Conservation (phyloP, 2,329 filamentous ascomycete genomes). For the Diaporthe eres region DNA sequence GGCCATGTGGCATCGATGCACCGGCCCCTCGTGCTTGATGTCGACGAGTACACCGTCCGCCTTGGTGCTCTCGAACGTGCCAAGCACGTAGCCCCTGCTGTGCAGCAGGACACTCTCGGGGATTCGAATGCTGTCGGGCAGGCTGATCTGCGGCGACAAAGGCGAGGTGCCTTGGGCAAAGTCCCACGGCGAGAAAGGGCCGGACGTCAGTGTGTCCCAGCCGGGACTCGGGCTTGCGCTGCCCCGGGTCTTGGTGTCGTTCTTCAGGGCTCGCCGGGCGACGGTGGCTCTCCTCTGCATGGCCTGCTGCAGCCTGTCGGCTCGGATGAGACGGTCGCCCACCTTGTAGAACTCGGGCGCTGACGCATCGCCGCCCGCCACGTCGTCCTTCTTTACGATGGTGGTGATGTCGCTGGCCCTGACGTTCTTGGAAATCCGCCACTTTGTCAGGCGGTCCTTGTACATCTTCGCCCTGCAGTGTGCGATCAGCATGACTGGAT, state of each 20-base stretch:
- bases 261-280: slow-evolving; percentile 28
- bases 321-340: slow-evolving; percentile 34
- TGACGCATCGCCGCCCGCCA: neutral
- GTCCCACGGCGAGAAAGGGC: slow-evolving; percentile 5
- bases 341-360: slow-evolving; percentile 32
- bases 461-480: slow-evolving; percentile 31
- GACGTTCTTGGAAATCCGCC: slow-evolving; percentile 36
- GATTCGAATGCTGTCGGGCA: slow-evolving; percentile 22
- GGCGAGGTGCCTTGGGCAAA: neutral
- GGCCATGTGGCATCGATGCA: slow-evolving; percentile 30
- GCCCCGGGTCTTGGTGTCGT: neutral
- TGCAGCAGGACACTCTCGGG: slow-evolving; percentile 35
- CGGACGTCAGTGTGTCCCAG: neutral
- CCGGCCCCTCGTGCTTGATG: slow-evolving; percentile 33
- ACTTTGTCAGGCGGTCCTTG: slow-evolving; percentile 34
- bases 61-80: slow-evolving; percentile 16
- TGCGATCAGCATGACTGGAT: neutral
- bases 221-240: neutral
- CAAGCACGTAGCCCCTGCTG: slow-evolving; percentile 27
- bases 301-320: slow-evolving; percentile 36
- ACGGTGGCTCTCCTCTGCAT: slow-evolving; percentile 33
- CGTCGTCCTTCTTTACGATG: slow-evolving; percentile 13
- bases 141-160: slow-evolving; percentile 13
- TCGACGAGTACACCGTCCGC: neutral
- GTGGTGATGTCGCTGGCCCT: slow-evolving; percentile 35